phyloP scores from a whole-genome alignment of 2,329 filamentous ascomycete genomes.

The Elsinoe australis region DNA sequence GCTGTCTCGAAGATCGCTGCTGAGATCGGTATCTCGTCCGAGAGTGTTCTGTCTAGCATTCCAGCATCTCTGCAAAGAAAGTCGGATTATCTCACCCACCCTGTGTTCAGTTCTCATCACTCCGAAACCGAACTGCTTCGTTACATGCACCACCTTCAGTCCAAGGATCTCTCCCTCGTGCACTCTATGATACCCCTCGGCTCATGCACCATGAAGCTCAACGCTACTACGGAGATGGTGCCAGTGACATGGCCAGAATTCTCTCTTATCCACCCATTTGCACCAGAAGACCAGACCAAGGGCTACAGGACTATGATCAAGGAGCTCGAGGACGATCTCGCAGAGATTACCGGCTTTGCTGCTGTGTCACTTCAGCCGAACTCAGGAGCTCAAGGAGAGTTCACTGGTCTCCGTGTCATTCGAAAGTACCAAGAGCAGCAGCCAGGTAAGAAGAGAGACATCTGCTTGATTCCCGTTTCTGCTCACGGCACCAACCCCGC shows the following conservation, averaged over 20 bases:
- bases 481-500: constrained; percentile 95
- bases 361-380: constrained; percentile 88
- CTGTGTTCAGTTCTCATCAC: constrained; percentile 90
- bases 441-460: constrained; percentile 64
- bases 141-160: constrained; percentile 88
- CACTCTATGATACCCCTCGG: constrained; percentile 98
- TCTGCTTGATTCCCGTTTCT: constrained; percentile 89
- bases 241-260: constrained; percentile 71
- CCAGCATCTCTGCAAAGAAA: constrained; percentile 59
- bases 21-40: constrained; percentile 33
- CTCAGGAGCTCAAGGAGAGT: constrained; percentile 92
- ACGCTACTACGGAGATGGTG: constrained; percentile 87
- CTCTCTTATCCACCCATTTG: constrained; percentile 73
- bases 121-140: constrained; percentile 90
- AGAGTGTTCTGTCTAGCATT: constrained; percentile 34
- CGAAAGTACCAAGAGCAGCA: constrained; percentile 71
- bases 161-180: constrained; percentile 85
- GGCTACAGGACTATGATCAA: constrained; percentile 65
- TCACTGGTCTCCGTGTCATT: constrained; percentile 81
- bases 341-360: constrained; percentile 80
- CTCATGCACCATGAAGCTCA: constrained; percentile 98
- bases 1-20: constrained; percentile 26
- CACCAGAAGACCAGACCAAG: constrained; percentile 53
- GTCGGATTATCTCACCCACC: constrained; percentile 73
- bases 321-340: constrained; percentile 67